Conservation (phyloP, 202 grass and related monocot genomes). For the Setaria viridis region DNA sequence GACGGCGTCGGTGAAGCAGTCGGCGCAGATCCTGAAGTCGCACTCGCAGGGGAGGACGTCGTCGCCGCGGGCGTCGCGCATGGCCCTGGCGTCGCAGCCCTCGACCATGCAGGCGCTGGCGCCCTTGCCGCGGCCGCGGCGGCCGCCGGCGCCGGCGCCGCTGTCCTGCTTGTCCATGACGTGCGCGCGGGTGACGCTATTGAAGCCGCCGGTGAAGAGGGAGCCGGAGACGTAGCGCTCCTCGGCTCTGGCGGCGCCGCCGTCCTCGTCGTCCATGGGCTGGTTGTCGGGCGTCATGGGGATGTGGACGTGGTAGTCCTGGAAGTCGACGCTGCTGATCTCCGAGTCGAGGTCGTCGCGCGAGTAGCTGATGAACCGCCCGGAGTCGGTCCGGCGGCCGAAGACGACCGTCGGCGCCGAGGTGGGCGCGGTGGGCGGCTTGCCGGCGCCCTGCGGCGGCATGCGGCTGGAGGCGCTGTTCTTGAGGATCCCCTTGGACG, state of each 20-base stretch:
- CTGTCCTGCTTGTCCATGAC: slow-evolving; percentile 66
- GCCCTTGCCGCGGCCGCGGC: slow-evolving; percentile 21
- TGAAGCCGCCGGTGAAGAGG: slow-evolving; percentile 96
- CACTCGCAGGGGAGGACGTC: slow-evolving; percentile 85
- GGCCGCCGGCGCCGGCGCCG: slow-evolving; percentile 25
- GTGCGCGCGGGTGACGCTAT: slow-evolving; percentile 83
- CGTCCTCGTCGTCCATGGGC: slow-evolving; percentile 73
- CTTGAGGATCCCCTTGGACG: slow-evolving; percentile 80
- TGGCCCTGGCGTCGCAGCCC: slow-evolving; percentile 72
- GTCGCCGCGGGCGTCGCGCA: slow-evolving; percentile 68
- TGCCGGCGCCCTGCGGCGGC: slow-evolving; percentile 48
- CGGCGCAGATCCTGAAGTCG: slow-evolving; percentile 86
- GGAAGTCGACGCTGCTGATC: slow-evolving; percentile 90
- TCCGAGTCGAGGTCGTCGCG: slow-evolving; percentile 94
- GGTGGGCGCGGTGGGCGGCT: slow-evolving; percentile 56
- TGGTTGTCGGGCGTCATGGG: slow-evolving; percentile 95
- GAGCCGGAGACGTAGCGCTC: slow-evolving; percentile 81
- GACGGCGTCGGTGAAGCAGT: slow-evolving; percentile 94
- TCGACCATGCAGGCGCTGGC: slow-evolving; percentile 68
- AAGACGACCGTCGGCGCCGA: slow-evolving; percentile 71
- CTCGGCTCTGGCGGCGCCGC: slow-evolving; percentile 46
- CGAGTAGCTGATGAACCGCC: slow-evolving; percentile 92
- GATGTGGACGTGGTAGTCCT: slow-evolving; percentile 90
- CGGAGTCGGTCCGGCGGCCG: slow-evolving; percentile 77
- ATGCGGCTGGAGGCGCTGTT: slow-evolving; percentile 62